Base-by-base conservation (phyloP, 768 basidiomycete genomes). In the Psilocybe sp. region DNA sequence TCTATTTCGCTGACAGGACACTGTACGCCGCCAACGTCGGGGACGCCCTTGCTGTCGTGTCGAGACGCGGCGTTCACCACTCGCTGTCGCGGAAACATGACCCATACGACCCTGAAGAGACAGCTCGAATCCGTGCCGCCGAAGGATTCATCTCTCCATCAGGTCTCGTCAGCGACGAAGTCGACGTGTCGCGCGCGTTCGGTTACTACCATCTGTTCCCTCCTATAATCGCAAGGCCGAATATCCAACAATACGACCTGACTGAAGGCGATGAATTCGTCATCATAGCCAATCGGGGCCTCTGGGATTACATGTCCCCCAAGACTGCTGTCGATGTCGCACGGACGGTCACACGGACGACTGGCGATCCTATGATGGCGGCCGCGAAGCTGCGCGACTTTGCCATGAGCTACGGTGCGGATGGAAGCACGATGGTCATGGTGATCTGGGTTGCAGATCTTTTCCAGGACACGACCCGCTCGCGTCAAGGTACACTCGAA, bases 241-340 rank as follows among this genome's bases (percentile, higher is more conserved):
- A 92, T 64, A 80, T 96, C 53, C 73, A 72, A 57, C 74, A 71
- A 4, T 82, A 86, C 55, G 77, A 84, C 38, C 70, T 99, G n/a
- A 77, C 83, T 2, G 86, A 90, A 52, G 77, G 83, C 46, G 97
- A 99, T 66, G 95, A 99, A 68, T 97, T 98, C 62, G 81, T 98
- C 60, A 96, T 99, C 69, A 80, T 99, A 52, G 97, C 87, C 20
- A 98, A 98, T 64, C 80, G 84, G 4, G 92, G 92, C 0, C 64
- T 98, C 20, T 99, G 97, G 97, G 89, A 95, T 57, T 90, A 82
- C 56, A 88, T 98, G 56, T 87, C 90, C 4, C 92, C 90, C 63
- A 93, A 98, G 65, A 96, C 91, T 0, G 96, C 97, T 1, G 93
- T 98, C 48, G 96, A 98, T n/a, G 86, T 95, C 51, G 91, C 90